These are phyloP conservation scores for Coemansia furcata DNA, from an alignment of 192 early-diverging fungal genomes.

Conservation along the genomic window DNA sequence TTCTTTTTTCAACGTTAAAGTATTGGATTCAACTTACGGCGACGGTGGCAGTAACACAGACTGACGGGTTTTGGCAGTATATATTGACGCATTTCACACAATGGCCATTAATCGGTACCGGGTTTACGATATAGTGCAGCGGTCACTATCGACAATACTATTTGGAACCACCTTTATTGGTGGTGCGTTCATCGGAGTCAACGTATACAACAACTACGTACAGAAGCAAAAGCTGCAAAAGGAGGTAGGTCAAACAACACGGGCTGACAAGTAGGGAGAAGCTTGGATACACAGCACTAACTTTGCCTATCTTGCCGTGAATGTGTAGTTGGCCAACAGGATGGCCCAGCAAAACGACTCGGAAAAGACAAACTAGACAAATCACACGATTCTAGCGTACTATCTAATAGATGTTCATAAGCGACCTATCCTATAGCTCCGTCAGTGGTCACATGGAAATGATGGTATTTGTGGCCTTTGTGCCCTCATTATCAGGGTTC, in stretches of 20 bases:
- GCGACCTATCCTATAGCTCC: background rate
- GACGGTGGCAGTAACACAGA: background rate
- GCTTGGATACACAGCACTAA: background rate
- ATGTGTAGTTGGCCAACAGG: background rate
- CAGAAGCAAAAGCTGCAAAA: slow-evolving; percentile 35
- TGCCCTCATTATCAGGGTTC: background rate
- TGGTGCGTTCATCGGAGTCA: slow-evolving; percentile 26
- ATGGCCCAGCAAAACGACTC: background rate
- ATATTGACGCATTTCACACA: slow-evolving; percentile 1
- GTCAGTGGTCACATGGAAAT: background rate
- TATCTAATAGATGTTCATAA: background rate
- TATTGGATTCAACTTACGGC: background rate
- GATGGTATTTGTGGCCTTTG: background rate
- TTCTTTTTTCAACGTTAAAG: background rate
- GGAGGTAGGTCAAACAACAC: slow-evolving; percentile 18
- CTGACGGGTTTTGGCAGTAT: background rate
- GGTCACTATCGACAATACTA: slow-evolving; percentile 21
- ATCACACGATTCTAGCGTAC: background rate
- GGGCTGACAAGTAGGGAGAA: background rate
- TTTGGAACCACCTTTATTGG: slow-evolving; percentile 32
- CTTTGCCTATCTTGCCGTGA: background rate
- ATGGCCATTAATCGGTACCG: slow-evolving; percentile 51
- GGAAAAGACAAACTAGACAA: background rate
- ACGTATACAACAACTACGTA: slow-evolving; percentile 50
- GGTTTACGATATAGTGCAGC: slow-evolving; percentile 41